Evolutionary conservation across 2,329 filamentous ascomycete genomes (phyloP), one percentile per base, ranked within the genome.

Genomic region (Ophiocordyceps sinensis): DNA sequence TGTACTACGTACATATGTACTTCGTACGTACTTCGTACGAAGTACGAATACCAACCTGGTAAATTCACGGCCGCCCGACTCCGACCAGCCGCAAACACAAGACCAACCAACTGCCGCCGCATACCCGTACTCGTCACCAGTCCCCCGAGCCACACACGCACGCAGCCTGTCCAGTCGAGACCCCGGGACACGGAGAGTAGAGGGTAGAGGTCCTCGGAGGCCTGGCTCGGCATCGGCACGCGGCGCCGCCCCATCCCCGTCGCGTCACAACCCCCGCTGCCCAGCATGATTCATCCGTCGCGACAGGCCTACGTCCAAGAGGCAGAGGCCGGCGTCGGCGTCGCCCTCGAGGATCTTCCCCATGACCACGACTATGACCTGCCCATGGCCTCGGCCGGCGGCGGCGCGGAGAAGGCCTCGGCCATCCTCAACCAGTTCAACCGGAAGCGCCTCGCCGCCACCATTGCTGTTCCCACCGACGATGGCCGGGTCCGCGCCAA

Each of bases 301-400:
- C 77, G 91, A 49, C 82, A 89, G 63, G 89, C 89, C 35, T 95
- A 93, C 62, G 87, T 96, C 48, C 89, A 96, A 70, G 89, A 95
- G 57, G 79, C 68, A 36, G 70, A 76, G 56, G 63, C 71, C 41
- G 73, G 81, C 48, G 50, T 48, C 41, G 66, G 66, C 34, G 62
- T 72, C 39, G 64, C 68, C 44, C 50, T 74, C 32, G 64, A 71
- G 44, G 67, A 71, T 45, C 56, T 77, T 32, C 72, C 67, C 34
- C 64, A 71, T 48, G 88, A 96, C 55, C 83, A 79, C 55, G 82
- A 96, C 64, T 91, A 96, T 71, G 77, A 84, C 36, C 73, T 94
- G 41, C 81, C 81, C 21, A 68, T n/a, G n/a, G n/a, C n/a, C n/a
- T n/a, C n/a, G n/a, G n/a, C 75, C 17, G 84, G 83, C 37, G 78